Conservation (phyloP, 1,284 basidiomycete species). For the Sporisorium scitamineum region DNA sequence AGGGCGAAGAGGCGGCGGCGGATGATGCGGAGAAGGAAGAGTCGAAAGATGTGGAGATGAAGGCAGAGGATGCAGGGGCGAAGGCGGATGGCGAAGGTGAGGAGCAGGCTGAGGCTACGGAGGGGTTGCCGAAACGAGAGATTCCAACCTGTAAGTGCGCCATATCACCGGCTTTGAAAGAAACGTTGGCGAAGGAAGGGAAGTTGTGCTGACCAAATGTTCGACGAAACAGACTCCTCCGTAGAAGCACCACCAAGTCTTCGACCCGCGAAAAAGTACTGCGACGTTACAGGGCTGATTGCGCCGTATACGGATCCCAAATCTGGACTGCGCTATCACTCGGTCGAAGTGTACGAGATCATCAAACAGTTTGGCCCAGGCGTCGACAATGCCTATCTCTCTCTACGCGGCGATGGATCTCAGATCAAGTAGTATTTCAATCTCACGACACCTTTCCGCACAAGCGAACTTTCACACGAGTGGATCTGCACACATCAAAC, state of each 20-base stretch:
- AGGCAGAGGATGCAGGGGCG: conserved; percentile 1
- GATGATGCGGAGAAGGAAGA: neutral
- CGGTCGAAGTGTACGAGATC: conserved; percentile 85
- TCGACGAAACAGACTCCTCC: conserved; percentile 76
- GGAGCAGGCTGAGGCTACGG: neutral
- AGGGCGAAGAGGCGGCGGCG: neutral
- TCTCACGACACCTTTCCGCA: no score
- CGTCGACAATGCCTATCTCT: conserved; percentile 64
- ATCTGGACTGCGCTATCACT: conserved; percentile 83
- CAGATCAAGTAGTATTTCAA: conserved; percentile 50
- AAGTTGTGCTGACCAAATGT: neutral
- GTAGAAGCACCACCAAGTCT: conserved; percentile 88
- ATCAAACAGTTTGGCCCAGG: conserved; percentile 77
- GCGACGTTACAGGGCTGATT: conserved; percentile 87
- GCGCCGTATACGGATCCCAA: conserved; percentile 87
- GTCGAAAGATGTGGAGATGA: neutral
- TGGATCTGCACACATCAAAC: conserved; percentile 1
- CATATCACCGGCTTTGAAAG: neutral
- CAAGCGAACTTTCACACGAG: no score
- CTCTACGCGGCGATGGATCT: conserved; percentile 61
- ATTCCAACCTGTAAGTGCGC: conserved; percentile 32
- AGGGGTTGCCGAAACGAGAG: conserved; percentile 27
- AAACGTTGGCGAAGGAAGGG: no score
- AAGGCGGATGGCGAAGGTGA: conserved; percentile 1
- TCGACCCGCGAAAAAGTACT: conserved; percentile 81